Percentiles rank a stretch among this genome's conserved stretches.
Evolutionary conservation across 2,329 filamentous ascomycete genomes (phyloP).

Genomic region (Aulographum hederae): DNA sequence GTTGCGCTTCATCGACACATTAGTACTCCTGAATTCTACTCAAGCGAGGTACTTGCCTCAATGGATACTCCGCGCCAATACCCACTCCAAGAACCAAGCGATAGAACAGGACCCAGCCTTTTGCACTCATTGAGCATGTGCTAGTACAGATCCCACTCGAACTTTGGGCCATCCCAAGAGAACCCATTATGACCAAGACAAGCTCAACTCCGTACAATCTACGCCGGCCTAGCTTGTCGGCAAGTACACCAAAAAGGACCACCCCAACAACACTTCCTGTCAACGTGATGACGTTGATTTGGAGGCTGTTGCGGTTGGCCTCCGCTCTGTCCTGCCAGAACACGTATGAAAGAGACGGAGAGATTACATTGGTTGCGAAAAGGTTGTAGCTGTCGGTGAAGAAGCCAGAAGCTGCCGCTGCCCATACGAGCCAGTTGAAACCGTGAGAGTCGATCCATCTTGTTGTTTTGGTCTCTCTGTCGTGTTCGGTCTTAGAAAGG

Average conservation of each 20-base stretch:
- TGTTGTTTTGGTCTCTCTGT: too few relatives aligned
- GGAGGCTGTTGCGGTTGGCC: slow-evolving; percentile 16
- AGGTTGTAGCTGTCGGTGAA: slow-evolving; percentile 29
- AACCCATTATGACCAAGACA: too few relatives aligned
- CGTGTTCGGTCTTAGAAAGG: too few relatives aligned
- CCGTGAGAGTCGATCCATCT: too few relatives aligned
- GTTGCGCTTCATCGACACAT: too few relatives aligned
- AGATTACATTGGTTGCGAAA: slow-evolving; percentile 31
- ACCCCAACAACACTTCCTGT: slow-evolving; percentile 28
- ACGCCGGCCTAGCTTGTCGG: slow-evolving; percentile 28
- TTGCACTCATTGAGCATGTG: too few relatives aligned
- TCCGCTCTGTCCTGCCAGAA: slow-evolving; percentile 26
- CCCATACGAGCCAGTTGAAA: slow-evolving; percentile 9
- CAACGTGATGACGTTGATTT: slow-evolving; percentile 28
- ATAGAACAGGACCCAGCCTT: too few relatives aligned
- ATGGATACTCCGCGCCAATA: too few relatives aligned
- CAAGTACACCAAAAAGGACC: slow-evolving; percentile 26
- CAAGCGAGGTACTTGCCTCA: too few relatives aligned
- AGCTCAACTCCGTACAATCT: slow-evolving; percentile 34
- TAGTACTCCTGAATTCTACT: too few relatives aligned
- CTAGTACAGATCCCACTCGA: too few relatives aligned
- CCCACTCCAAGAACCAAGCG: slow-evolving; percentile 11
- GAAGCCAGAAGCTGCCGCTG: slow-evolving; percentile 31
- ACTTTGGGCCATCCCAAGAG: too few relatives aligned
- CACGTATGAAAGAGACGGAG: slow-evolving; percentile 28